phyloP scores from a whole-genome alignment of 805 yeast genomes.

The Schizosaccharomyces lindneri region DNA sequence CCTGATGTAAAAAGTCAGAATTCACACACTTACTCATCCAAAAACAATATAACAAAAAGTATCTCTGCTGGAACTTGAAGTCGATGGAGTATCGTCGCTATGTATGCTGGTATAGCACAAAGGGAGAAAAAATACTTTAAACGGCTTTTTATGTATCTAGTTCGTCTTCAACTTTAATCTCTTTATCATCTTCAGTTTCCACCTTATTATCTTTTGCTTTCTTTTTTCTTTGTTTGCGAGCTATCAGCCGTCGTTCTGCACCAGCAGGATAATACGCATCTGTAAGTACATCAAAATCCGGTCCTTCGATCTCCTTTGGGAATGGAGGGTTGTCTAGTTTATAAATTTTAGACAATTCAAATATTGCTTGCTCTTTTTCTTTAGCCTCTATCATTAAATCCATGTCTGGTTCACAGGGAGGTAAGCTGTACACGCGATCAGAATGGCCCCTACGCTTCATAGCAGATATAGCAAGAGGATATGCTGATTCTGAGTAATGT shows the following conservation, averaged over 20 bases:
- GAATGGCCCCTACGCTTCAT: neutral
- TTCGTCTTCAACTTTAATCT: too few relatives aligned
- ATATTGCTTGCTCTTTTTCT: slow-evolving; percentile 3
- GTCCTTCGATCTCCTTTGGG: neutral
- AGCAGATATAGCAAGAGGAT: neutral
- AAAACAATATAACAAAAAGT: too few relatives aligned
- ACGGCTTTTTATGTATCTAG: too few relatives aligned
- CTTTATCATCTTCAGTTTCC: too few relatives aligned
- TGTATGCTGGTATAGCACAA: too few relatives aligned
- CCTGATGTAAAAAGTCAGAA: too few relatives aligned
- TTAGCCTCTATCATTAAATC: slow-evolving; percentile 3
- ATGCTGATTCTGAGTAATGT: slow-evolving; percentile 2
- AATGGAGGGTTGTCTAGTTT: neutral
- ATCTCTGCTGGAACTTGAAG: too few relatives aligned
- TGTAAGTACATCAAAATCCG: neutral
- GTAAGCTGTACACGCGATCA: neutral
- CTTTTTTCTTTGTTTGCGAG: neutral
- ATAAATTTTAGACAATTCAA: neutral
- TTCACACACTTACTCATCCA: too few relatives aligned
- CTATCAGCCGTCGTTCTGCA: slow-evolving; percentile 17
- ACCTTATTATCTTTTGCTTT: neutral
- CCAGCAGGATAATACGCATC: neutral
- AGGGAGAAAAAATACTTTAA: too few relatives aligned
- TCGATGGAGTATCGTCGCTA: too few relatives aligned
- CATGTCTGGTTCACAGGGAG: neutral